phyloP scores from a whole-genome alignment of 768 basidiomycete species.

The Lactarius psammicola region DNA sequence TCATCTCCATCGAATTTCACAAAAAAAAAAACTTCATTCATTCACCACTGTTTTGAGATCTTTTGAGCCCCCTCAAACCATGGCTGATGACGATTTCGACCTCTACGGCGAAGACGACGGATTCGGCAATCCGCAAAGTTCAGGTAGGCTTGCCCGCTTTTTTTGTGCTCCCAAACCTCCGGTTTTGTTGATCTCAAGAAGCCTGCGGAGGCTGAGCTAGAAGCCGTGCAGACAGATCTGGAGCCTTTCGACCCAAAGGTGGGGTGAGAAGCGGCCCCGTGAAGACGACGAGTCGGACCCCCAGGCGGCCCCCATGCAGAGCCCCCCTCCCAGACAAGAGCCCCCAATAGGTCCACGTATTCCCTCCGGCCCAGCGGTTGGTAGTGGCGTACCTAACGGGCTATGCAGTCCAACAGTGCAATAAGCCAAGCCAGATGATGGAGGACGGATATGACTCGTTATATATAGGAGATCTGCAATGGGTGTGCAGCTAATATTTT shows the following conservation, averaged over 20 bases:
- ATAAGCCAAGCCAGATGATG: constrained; percentile 33
- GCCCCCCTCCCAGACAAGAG: constrained; percentile 14
- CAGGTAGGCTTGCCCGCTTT: constrained; percentile 34
- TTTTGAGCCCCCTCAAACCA: constrained; percentile 36
- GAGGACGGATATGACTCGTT: constrained; percentile 60
- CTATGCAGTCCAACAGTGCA: constrained; percentile 35
- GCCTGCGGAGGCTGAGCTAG: constrained; percentile 34
- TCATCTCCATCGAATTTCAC: constrained; percentile 35
- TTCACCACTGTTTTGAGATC: constrained; percentile 30
- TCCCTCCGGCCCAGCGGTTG: constrained; percentile 4
- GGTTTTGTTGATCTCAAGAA: constrained; percentile 32
- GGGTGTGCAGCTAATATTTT: constrained; percentile 64
- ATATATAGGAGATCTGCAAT: constrained; percentile 90
- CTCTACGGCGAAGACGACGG: constrained; percentile 74
- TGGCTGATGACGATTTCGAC: constrained; percentile 81
- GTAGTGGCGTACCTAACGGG: constrained; percentile 13
- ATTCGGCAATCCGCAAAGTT: constrained; percentile 36
- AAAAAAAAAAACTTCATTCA: constrained; percentile 33
- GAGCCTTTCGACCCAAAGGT: constrained; percentile 53
- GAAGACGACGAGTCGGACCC: constrained; percentile 54
- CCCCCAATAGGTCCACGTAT: constrained; percentile 26
- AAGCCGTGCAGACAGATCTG: constrained; percentile 44
- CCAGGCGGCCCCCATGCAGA: constrained; percentile 31
- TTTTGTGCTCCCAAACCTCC: constrained; percentile 8
- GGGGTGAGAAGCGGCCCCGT: constrained; percentile 73